Evolutionary conservation across 352 stramenopile species (phyloP), one percentile per base, ranked within the genome.

Genomic region (Globisporangium irregulare): DNA sequence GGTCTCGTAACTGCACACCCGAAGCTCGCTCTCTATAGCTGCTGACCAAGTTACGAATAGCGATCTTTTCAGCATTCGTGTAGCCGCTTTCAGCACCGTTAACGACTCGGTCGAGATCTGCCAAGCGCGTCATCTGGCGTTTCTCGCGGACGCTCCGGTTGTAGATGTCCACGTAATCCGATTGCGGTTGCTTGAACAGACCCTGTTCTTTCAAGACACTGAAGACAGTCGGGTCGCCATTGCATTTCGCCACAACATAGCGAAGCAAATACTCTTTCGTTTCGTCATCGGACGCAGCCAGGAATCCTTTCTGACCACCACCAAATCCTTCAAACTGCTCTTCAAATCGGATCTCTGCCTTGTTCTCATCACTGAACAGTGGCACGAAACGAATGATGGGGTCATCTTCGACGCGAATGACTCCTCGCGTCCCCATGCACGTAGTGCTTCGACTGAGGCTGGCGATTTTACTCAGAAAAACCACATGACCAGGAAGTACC

Each of bases 331-430:
- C 67, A 32, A 90, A 78, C 29, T 80, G 72, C 20, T 67, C 57
- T 61, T 60, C 59, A 29, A 69, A 75, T 14, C 63, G 36, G 8
- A 76, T 80, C 12, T 67, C 64, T 4, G n/a, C 22, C 43, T 62
- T 73, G 43, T 32, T 68, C 18, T 67, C 56, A 10, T 71, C 75
- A 27, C 55, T 79, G 57, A 91, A 90, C 32, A 81, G 79, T 53
- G 84, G 84, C 43, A 90, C 82, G 62, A 89, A 90, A 25, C 86
- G 86, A 68, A 94, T 90, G 74, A 94, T 92, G 46, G 86, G 86
- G 59, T 94, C 86, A 66, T 94, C 86, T 29, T 91, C 78, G 18
- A 92, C 78, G 18, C 76, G 78, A 38, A 89, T 71, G n/a, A 79
- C 78, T 36, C 73, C 78, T 27, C 72, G 57, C 8, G 78, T 76